phyloP scores from a whole-genome alignment of 2,329 filamentous ascomycete species.

The Paraconiothyrium sp. region DNA sequence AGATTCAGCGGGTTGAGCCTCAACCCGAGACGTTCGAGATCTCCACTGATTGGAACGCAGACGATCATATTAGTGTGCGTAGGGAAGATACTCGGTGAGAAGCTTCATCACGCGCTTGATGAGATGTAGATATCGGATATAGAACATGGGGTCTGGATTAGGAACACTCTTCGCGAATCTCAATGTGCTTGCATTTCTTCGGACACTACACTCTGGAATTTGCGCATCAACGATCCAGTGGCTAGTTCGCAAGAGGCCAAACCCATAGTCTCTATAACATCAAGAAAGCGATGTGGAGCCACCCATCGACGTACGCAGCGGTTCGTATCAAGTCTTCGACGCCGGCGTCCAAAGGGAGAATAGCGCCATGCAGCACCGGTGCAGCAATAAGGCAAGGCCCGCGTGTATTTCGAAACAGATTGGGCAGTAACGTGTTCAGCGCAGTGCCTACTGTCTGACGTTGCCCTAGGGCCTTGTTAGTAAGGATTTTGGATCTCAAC shows the following conservation, averaged over 20 bases:
- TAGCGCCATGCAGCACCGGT: constrained; percentile 84
- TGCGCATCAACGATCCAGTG: not conserved
- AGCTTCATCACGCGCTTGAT: too few relatives aligned
- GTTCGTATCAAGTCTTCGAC: constrained; percentile 84
- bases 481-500: constrained; percentile 8
- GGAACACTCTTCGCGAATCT: too few relatives aligned
- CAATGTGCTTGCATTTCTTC: too few relatives aligned
- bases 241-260: not conserved
- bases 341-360: constrained; percentile 80
- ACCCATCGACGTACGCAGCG: constrained; percentile 90
- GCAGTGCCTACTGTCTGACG: constrained; percentile 78
- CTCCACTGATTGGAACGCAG: too few relatives aligned
- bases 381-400: constrained; percentile 81
- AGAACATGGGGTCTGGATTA: too few relatives aligned
- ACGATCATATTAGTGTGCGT: too few relatives aligned
- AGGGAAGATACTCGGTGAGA: too few relatives aligned
- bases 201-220: not conserved
- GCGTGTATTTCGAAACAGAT: constrained; percentile 85
- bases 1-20: too few relatives aligned
- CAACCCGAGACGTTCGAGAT: too few relatives aligned
- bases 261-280: constrained; percentile 60
- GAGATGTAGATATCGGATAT: too few relatives aligned
- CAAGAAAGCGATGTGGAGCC: constrained; percentile 85
- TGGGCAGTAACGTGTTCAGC: constrained; percentile 77
- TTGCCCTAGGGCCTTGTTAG: constrained; percentile 53